Conservation (phyloP, 129 eudicot species). For the Lactuca sativa region DNA sequence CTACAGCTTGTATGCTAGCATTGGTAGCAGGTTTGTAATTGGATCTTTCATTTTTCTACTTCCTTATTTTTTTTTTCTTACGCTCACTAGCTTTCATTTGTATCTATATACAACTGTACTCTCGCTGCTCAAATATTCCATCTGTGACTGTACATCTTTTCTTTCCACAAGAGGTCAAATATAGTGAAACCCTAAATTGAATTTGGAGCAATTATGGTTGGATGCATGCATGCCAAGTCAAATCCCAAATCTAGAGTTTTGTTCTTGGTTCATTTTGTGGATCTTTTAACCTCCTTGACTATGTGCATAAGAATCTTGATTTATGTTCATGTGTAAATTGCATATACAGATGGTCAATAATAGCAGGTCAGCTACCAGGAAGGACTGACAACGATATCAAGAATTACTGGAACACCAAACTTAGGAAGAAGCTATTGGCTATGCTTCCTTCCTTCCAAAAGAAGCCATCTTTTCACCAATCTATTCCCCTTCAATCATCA, state of each 20-base stretch:
- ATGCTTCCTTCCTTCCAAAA: constrained; percentile 36
- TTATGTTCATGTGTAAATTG: not conserved
- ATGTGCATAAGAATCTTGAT: constrained; percentile 3
- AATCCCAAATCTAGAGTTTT: not conserved
- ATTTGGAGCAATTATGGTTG: constrained; percentile 3
- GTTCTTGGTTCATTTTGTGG: not conserved
- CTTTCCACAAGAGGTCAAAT: constrained; percentile 17
- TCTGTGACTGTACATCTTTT: constrained; percentile 14
- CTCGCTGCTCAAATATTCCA: constrained; percentile 14
- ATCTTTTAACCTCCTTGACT: constrained; percentile 5
- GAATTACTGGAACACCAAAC: constrained; percentile 93
- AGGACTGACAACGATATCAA: constrained; percentile 90
- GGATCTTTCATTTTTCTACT: not conserved
- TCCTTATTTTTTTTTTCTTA: not conserved
- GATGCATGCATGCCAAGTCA: constrained; percentile 20
- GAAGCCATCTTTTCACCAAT: constrained; percentile 27
- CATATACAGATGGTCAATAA: constrained; percentile 78
- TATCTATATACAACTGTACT: constrained; percentile 14
- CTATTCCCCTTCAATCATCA: constrained; percentile 23
- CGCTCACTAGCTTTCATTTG: not conserved
- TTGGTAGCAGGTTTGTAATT: constrained; percentile 80
- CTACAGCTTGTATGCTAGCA: constrained; percentile 74
- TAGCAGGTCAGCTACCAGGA: constrained; percentile 81
- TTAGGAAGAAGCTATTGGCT: constrained; percentile 76
- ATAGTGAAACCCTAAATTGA: constrained; percentile 17